Base-by-base conservation (phyloP, 2,329 filamentous ascomycete genomes). In the Aspergillus uvarum region DNA sequence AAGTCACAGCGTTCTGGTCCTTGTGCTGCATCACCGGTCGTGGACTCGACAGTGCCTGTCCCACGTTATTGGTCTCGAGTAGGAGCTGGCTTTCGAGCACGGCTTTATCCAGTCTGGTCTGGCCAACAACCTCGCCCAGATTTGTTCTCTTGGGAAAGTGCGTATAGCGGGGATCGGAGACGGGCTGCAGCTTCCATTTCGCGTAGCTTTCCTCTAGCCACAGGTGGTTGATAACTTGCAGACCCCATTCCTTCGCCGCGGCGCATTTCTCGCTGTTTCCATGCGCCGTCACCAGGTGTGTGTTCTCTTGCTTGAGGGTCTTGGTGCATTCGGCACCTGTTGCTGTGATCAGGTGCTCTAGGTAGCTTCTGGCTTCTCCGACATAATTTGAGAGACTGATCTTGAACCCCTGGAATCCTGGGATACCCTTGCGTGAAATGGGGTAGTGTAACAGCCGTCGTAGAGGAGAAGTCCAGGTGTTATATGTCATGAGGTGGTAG, bases 201-300 rank as follows among this genome's bases (percentile, higher is more conserved):
- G 94, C 92, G 72, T 98, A 99, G 76, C 92, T 96, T 72, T 99
- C 95, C 75, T 99, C 95, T 50, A 99, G 84, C 95, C 95, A 99
- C 0, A 99, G 82, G 73, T 99, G 95, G 74, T 98, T 99, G 68
- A 96, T 81, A 68, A 96, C 89, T 59, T 92, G 81, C 57, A 98
- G 88, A 56, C 89, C 89, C 95, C 95, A 99, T 77, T 98, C 95
- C 62, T 87, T 85, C 0, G 95, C 95, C 1, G 95, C 95, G 42
- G 89, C 88, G 74, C 91, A 97, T 76, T 99, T 99, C 72, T 98
- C 95, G 70, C 94, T 96, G 59, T 87, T 87, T 60, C 89, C 87
- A 68, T 96, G 90, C 4, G 95, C 95, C 0, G 94, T 96, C 69
- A 99, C 89, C 0, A 99, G 85, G 77, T 99, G 95, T 0, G 93